Percentiles rank a stretch among this genome's conserved stretches.
Evolutionary conservation across 768 basidiomycete species (phyloP).

Genomic region (Melanogaster broomeanus): DNA sequence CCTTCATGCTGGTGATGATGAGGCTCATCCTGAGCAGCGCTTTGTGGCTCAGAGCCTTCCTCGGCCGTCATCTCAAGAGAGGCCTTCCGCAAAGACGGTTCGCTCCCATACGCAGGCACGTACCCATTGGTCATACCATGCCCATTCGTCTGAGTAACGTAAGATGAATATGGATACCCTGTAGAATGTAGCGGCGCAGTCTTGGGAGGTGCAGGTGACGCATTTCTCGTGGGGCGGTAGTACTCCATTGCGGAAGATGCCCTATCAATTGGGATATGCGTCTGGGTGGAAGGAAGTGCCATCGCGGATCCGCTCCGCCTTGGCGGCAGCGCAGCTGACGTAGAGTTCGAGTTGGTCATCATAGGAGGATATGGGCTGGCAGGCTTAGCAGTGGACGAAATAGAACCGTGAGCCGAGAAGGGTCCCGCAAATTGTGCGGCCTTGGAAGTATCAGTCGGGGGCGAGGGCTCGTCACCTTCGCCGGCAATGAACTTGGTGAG

Average conservation of each 20-base stretch:
- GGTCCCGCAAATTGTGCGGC: conserved; percentile 62
- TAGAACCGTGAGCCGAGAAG: conserved; percentile 91
- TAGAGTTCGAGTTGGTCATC: conserved; percentile 38
- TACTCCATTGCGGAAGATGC: conserved; percentile 82
- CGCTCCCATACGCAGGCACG: conserved; percentile 33
- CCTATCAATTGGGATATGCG: conserved; percentile 60
- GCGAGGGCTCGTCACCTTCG: conserved; percentile 59
- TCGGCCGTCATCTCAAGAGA: conserved; percentile 34
- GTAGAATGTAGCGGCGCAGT: conserved; percentile 52
- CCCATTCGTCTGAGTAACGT: conserved; percentile 24
- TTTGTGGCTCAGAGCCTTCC: conserved; percentile 18
- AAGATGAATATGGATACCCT: conserved; percentile 28
- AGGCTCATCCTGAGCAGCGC: background rate
- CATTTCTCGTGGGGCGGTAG: conserved; percentile 48
- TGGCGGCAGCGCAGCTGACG: conserved; percentile 43
- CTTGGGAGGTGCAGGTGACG: conserved; percentile 56
- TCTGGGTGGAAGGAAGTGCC: conserved; percentile 50
- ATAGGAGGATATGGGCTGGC: conserved; percentile 76
- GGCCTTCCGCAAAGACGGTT: conserved; percentile 26
- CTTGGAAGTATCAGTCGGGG: conserved; percentile 37
- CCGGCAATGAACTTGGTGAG: conserved; percentile 96
- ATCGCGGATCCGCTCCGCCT: conserved; percentile 71
- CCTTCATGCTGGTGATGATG: conserved; percentile 7
- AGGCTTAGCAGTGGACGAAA: conserved; percentile 79
- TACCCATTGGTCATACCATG: conserved; percentile 41